Evolutionary conservation across 148 eudicot species (phyloP).

Genomic region (Rheum nobile): DNA sequence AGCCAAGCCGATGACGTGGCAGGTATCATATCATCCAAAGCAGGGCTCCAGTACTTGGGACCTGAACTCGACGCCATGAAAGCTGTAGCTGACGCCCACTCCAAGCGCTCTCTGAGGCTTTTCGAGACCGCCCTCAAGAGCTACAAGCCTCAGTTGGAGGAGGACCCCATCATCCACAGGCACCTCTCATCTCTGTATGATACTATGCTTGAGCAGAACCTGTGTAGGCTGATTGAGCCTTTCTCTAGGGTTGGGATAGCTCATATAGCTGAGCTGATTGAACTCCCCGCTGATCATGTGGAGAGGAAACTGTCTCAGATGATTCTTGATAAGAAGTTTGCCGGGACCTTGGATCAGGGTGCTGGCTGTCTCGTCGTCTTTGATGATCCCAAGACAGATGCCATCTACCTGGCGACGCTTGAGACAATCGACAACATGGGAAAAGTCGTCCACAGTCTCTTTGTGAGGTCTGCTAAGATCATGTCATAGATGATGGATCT

Average conservation of each 20-base stretch:
- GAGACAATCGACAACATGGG: slow-evolving; percentile 32
- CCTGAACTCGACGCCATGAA: slow-evolving; percentile 44
- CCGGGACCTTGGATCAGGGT: slow-evolving; percentile 38
- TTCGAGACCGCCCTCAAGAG: slow-evolving; percentile 29
- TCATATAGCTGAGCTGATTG: slow-evolving; percentile 33
- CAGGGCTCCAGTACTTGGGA: slow-evolving; percentile 33
- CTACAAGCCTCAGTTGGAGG: slow-evolving; percentile 33
- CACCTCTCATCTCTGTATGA: slow-evolving; percentile 35
- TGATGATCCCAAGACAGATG: slow-evolving; percentile 36
- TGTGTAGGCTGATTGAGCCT: slow-evolving; percentile 37
- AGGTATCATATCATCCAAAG: slow-evolving; percentile 37
- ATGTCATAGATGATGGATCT: slow-evolving; percentile 16
- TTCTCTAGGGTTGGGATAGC: slow-evolving; percentile 36
- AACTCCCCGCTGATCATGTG: slow-evolving; percentile 34
- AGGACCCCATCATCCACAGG: slow-evolving; percentile 37
- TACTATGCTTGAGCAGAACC: slow-evolving; percentile 35
- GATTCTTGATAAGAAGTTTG: slow-evolving; percentile 37
- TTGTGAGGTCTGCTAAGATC: slow-evolving; percentile 35
- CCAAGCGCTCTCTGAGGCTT: slow-evolving; percentile 29
- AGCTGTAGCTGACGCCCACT: slow-evolving; percentile 37
- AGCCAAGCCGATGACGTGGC: slow-evolving; percentile 45
- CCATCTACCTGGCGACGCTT: slow-evolving; percentile 26
- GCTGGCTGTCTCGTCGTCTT: slow-evolving; percentile 35
- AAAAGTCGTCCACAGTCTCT: slow-evolving; percentile 34
- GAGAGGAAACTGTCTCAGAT: slow-evolving; percentile 39